A percentile compares a stretch with the other conserved stretches of the same genome.
These are phyloP conservation scores for Wickerhamiella infanticola DNA, from an alignment of 1,139 yeast species.

Conservation along the genomic window DNA sequence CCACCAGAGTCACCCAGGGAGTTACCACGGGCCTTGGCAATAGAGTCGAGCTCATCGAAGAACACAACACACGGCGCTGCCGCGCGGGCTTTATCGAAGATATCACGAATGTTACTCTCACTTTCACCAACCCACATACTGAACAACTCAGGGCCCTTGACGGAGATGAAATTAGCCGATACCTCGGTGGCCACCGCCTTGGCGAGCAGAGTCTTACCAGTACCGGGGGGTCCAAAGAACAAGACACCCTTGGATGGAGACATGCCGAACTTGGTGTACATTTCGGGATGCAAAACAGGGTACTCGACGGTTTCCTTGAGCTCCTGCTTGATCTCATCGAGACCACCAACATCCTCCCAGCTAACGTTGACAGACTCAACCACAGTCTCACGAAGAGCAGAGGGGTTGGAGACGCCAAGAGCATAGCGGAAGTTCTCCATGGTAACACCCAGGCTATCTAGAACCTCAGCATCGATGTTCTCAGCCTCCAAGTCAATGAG, in stretches of 20 bases:
- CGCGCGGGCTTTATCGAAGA: conserved; percentile 95
- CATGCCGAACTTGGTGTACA: conserved; percentile 92
- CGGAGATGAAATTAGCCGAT: conserved; percentile 90
- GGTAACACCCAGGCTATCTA: conserved; percentile 93
- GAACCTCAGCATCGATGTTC: conserved; percentile 91
- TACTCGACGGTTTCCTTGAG: conserved; percentile 97
- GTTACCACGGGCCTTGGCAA: conserved; percentile 95
- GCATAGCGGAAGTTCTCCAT: conserved; percentile 99
- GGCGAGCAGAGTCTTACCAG: conserved; percentile 94
- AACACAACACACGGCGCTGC: conserved; percentile 98
- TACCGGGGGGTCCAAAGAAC: conserved; percentile 99
- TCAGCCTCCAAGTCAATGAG: conserved; percentile 94
- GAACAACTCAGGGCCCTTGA: conserved; percentile 91
- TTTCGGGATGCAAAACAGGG: conserved; percentile 97
- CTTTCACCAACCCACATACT: conserved; percentile 99
- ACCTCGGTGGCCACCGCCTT: conserved; percentile 98
- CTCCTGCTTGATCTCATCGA: conserved; percentile 89
- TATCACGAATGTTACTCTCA: conserved; percentile 91
- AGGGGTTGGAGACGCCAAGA: conserved; percentile 93
- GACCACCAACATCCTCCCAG: conserved; percentile 96
- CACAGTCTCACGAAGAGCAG: conserved; percentile 97
- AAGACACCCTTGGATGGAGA: conserved; percentile 97
- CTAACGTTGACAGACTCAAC: conserved; percentile 97
- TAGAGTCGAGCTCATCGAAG: conserved; percentile 93
- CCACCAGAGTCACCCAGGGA: conserved; percentile 93